Base-by-base conservation (phyloP, 345 rosid species). In the Durio zibethinus region DNA sequence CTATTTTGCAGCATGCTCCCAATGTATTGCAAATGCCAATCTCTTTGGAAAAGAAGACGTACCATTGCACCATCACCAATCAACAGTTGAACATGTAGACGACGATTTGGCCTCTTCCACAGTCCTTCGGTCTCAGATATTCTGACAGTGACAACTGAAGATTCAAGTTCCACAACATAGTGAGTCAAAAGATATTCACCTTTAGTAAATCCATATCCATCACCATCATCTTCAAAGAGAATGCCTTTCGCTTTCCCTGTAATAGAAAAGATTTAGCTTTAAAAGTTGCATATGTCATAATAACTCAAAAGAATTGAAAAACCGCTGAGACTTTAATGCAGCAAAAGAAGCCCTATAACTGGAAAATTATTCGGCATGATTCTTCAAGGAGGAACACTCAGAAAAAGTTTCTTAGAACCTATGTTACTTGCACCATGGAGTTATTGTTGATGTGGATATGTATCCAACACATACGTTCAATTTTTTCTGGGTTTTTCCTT, bases 21-120 rank as follows among this genome's bases (percentile, higher is more conserved):
- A 20, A 31, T 27, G 47, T 77, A 23, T 57, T 57, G 21, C n/a
- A 79, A 23, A 42, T 0, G n/a, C 35, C 25, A 38, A 7, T 54
- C 29, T 45, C 20, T 71, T 8, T 11, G 68, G 53, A 31, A 74
- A 69, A 79, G 21, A 75, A 63, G 63, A 67, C 48, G 54, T 84
- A 94, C 97, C 95, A 78, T 86, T 82, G 94, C 95, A 71, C 97
- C 91, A 50, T 89, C 97, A 76, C 95, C 97, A 52, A 94, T 87
- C 75, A 94, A 89, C 73, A 94, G 72, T 25, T 86, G 86, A 62
- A 88, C 89, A 82, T 85, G 89, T 60, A 94, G 42, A 76, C 87
- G 90, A 27, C 97, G 94, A 15, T 86, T 79, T 76, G 97, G 97
- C 83, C 98, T 93, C 80, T 86, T 75, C 97, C 97, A 93, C 11